Base-by-base conservation (phyloP, 306 rosid species). In the Gastrolobium villosum region DNA sequence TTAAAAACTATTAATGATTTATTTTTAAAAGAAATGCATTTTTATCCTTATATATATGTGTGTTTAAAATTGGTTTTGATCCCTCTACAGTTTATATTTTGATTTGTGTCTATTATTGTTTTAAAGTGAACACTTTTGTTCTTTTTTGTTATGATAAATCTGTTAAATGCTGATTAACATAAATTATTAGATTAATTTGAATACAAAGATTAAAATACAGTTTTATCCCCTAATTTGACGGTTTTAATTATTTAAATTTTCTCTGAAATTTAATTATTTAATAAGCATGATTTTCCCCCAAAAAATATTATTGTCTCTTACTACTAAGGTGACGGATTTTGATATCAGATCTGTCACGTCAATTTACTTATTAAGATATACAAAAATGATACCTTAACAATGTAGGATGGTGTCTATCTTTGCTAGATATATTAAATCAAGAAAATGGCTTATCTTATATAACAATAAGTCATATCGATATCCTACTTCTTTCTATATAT, bases 401-500 rank as follows among this genome's bases (percentile, higher is more conserved):
- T 39, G 28, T 41, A 15, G 20, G 4, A 10, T 20, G 20, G 46
- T 36, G 5, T 52, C 37, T 26, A 53, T 39, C 26, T 10, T 72
- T 56, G 39, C 67, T 30, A 41, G 43, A 5, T 30, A 13, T 28
- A 44, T 2, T 40, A 43, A 41, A 65, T 57, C 5, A 37, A 28
- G 72, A 41, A 61, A 41, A 63, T 32, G 39, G 2, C 36, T 53
- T 77, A 11, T 52, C 50, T 60, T 10, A 34, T 7, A 2, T 10
- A 35, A 14, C 15, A 63, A 26, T 40, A 8, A 55, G 70, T 53
- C 66, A 32, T 61, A 28, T 76, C 43, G 45, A 61, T 41, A 41
- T 54, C 44, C 75, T 36, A 39, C 20, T 61, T 39, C 66, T 49
- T 50, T 48, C 72, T 1, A 77, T 28, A 2, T 8, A 77, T 60